Percentiles rank a stretch among this genome's conserved stretches.
phyloP scores from a whole-genome alignment of 495 filamentous ascomycete species.

The Neurospora pannonica region DNA sequence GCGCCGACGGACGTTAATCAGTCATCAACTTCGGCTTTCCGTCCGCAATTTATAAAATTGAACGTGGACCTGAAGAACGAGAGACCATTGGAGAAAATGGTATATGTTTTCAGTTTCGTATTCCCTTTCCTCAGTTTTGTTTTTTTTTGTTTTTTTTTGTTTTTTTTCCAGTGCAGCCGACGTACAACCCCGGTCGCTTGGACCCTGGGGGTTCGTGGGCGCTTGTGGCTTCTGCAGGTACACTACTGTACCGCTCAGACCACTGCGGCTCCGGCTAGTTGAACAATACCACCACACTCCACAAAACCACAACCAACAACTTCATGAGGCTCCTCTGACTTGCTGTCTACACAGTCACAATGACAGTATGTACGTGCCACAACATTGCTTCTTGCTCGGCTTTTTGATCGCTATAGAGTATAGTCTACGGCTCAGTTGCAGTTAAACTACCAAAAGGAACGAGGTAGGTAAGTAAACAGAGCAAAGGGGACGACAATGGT shows the following conservation, averaged over 20 bases:
- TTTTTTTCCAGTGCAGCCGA: not conserved
- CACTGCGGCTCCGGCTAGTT: not conserved
- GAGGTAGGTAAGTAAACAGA: not conserved
- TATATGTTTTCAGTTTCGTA: too few relatives aligned
- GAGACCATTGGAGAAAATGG: not conserved
- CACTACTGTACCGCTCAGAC: not conserved
- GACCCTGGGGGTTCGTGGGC: not conserved
- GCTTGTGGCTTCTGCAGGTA: not conserved
- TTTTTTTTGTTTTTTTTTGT: not conserved
- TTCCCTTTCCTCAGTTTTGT: not conserved
- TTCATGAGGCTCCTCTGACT: not conserved
- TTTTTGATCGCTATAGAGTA: not conserved
- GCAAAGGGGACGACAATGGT: not conserved
- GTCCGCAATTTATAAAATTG: not conserved
- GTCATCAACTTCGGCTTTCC: not conserved
- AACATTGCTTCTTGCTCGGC: not conserved
- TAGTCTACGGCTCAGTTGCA: not conserved
- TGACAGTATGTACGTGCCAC: not conserved
- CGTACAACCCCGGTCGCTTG: not conserved
- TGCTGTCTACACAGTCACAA: not conserved
- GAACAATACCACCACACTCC: not conserved
- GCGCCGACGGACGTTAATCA: not conserved
- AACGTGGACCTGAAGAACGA: not conserved
- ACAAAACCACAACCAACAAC: not conserved
- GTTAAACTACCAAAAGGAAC: not conserved